A percentile compares a stretch with the other conserved stretches of the same genome.
phyloP scores from a whole-genome alignment of 1,139 yeast genomes.

The Zygosaccharomyces sapae region DNA sequence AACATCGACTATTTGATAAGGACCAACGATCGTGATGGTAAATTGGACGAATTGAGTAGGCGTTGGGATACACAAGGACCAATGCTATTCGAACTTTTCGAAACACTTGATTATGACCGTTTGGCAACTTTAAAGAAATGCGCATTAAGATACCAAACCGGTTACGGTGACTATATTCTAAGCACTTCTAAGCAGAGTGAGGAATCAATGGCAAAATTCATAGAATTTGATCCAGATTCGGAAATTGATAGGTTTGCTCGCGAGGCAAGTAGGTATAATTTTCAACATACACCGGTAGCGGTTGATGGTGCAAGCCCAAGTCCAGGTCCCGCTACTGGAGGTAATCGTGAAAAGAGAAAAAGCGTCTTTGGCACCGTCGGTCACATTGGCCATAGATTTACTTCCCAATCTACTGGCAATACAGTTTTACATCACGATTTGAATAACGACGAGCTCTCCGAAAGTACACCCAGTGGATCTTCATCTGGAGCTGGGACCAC shows the following conservation, averaged over 20 bases:
- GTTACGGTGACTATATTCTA: constrained; percentile 46
- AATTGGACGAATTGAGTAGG: constrained; percentile 16
- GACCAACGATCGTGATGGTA: constrained; percentile 27
- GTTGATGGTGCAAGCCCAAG: constrained; percentile 12
- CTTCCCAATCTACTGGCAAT: constrained; percentile 13
- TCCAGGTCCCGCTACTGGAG: not conserved
- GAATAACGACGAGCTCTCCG: constrained; percentile 32
- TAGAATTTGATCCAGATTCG: constrained; percentile 55
- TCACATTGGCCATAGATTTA: constrained; percentile 12
- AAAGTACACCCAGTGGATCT: constrained; percentile 23
- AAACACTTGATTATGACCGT: constrained; percentile 65
- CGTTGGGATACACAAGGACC: constrained; percentile 79
- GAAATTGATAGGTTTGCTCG: constrained; percentile 57
- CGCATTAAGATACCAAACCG: constrained; percentile 66
- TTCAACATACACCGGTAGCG: constrained; percentile 15
- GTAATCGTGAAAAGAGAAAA: constrained; percentile 11
- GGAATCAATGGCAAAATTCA: constrained; percentile 58
- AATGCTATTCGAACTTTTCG: constrained; percentile 69
- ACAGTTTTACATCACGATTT: constrained; percentile 25
- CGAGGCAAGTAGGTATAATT: constrained; percentile 36
- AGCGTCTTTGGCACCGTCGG: constrained; percentile 11
- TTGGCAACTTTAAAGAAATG: constrained; percentile 63
- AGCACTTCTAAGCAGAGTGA: constrained; percentile 55
- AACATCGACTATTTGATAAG: constrained; percentile 34
- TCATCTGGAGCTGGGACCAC: constrained; percentile 10